Evolutionary conservation across 1,284 basidiomycete species (phyloP).

Genomic region (Phaffia rhodozyma): DNA sequence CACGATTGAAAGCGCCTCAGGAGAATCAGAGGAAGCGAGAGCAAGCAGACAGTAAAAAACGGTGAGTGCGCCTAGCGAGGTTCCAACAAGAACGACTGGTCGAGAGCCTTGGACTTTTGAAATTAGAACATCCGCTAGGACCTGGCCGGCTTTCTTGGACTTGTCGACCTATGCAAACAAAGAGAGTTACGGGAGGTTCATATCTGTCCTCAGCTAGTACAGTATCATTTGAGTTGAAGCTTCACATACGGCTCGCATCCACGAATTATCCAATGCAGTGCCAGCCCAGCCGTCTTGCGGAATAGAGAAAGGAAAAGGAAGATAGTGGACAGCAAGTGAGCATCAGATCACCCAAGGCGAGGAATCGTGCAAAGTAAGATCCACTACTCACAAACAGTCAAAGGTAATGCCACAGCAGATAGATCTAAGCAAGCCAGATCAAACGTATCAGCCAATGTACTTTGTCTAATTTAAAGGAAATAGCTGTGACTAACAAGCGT

Average conservation of each 20-base stretch:
- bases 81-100: slow-evolving; percentile 42
- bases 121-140: slow-evolving; percentile 44
- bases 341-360: slow-evolving; percentile 25
- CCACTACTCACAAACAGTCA: slow-evolving; percentile 24
- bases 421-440: slow-evolving; percentile 26
- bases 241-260: slow-evolving; percentile 33
- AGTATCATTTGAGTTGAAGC: neutral
- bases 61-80: slow-evolving; percentile 43
- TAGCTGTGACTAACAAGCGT: slow-evolving; percentile 28
- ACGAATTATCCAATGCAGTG: slow-evolving; percentile 35
- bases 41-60: slow-evolving; percentile 42
- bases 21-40: slow-evolving; percentile 31
- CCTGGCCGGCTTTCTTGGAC: slow-evolving; percentile 41
- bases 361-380: slow-evolving; percentile 28
- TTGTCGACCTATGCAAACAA: slow-evolving; percentile 27
- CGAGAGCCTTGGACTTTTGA: slow-evolving; percentile 45
- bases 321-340: neutral
- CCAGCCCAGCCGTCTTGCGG: slow-evolving; percentile 26
- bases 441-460: neutral
- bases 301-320: neutral
- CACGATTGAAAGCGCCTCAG: slow-evolving; percentile 36
- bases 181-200: neutral
- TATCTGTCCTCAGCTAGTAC: neutral
- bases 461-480: neutral
- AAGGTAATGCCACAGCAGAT: slow-evolving; percentile 41